Conservation (phyloP, 805 yeast genomes). For the Candida odintsovae region DNA sequence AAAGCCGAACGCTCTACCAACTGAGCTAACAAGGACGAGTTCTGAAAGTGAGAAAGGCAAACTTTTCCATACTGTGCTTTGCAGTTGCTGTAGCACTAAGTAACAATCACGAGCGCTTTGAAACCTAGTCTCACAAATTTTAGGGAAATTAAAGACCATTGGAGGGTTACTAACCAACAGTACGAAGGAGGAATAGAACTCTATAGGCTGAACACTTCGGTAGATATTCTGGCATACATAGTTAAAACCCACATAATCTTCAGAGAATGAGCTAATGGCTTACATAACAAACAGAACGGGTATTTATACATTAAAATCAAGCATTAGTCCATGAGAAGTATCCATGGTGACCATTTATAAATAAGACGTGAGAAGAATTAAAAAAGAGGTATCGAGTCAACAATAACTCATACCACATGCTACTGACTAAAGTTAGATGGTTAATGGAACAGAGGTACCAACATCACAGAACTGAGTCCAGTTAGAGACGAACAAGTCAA, state of each 20-base stretch:
- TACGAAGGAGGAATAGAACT: too few relatives aligned
- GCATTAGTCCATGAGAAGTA: not conserved
- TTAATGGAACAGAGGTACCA: slow-evolving; percentile 10
- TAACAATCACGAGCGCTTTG: too few relatives aligned
- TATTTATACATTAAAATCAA: not conserved
- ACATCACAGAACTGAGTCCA: slow-evolving; percentile 33
- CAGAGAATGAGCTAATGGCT: too few relatives aligned
- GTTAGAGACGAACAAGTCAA: slow-evolving; percentile 30
- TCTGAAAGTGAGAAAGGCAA: slow-evolving; percentile 12
- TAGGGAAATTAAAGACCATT: too few relatives aligned
- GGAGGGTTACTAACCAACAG: too few relatives aligned
- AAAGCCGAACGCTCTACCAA: slow-evolving; percentile 70
- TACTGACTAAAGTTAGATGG: not conserved
- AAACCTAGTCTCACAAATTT: too few relatives aligned
- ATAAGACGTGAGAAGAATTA: not conserved
- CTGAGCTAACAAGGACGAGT: slow-evolving; percentile 55
- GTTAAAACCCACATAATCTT: too few relatives aligned
- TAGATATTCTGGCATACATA: too few relatives aligned
- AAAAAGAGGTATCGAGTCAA: not conserved
- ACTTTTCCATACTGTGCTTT: not conserved
- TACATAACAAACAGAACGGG: not conserved
- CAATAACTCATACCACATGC: not conserved
- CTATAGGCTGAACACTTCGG: too few relatives aligned
- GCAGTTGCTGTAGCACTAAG: too few relatives aligned
- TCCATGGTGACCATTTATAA: not conserved